Conservation (phyloP, 176 grass and related monocot species). For the Raddia guianensis region DNA sequence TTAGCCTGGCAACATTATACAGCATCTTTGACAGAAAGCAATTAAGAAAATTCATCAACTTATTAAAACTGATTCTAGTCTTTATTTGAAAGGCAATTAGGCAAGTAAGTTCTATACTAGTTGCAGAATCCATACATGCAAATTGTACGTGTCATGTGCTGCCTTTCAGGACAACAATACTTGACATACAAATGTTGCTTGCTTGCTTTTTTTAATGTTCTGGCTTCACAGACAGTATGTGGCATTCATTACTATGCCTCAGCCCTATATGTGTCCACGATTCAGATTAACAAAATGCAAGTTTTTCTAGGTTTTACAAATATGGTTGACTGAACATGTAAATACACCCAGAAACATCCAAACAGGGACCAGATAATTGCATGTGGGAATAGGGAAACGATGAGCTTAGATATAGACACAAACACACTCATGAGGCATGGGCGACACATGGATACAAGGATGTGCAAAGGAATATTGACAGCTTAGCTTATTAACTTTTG, state of each 20-base stretch:
- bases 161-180: background rate
- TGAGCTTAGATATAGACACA: background rate
- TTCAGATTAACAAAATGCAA: slow-evolving; percentile 26
- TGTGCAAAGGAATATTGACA: background rate
- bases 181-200: background rate
- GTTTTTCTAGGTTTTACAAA: background rate
- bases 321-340: background rate
- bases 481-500: background rate
- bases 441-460: background rate
- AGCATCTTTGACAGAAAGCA: background rate
- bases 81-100: background rate
- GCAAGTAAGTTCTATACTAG: background rate
- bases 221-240: background rate
- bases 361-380: background rate
- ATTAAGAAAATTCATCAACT: background rate
- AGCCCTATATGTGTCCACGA: background rate
- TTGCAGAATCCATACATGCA: background rate
- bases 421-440: background rate
- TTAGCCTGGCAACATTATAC: background rate
- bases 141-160: background rate
- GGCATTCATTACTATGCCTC: background rate
- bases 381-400: background rate
- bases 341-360: background rate
- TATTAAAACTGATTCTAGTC: background rate
- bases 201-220: slow-evolving; percentile 11